These are phyloP conservation scores for Aquilaria agallochum DNA, from an alignment of 441 rosid genomes.

Conservation along the genomic window DNA sequence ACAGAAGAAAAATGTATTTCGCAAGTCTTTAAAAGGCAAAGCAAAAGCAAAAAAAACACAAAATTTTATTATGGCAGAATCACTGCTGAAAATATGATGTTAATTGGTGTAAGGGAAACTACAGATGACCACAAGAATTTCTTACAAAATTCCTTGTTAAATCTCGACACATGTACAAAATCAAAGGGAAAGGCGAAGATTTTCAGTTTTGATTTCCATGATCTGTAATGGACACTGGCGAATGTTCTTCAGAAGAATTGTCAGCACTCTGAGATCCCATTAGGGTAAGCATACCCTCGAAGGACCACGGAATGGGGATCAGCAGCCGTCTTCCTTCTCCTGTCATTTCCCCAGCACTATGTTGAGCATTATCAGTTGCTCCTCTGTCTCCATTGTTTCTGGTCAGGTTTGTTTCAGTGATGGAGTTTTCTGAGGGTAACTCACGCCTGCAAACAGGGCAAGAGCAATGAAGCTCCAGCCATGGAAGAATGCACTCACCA, in stretches of 20 bases:
- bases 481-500: conserved; percentile 55
- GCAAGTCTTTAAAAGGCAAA: too few relatives aligned
- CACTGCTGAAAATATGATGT: too few relatives aligned
- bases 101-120: too few relatives aligned
- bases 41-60: too few relatives aligned
- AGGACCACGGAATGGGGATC: conserved; percentile 38
- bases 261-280: conserved; percentile 26
- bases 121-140: too few relatives aligned
- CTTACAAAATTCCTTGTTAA: too few relatives aligned
- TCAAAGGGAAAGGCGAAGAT: not conserved
- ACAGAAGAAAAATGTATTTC: too few relatives aligned
- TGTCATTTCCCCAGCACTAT: not conserved
- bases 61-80: too few relatives aligned
- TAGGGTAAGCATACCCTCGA: conserved; percentile 29
- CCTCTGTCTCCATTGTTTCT: conserved; percentile 12
- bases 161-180: not conserved
- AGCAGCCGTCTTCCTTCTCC: conserved; percentile 24
- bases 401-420: conserved; percentile 25
- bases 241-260: conserved; percentile 13
- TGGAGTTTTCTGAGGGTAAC: conserved; percentile 54
- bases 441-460: conserved; percentile 81
- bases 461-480: conserved; percentile 81
- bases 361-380: conserved; percentile 8
- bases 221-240: conserved; percentile 9
- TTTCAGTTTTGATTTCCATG: conserved; percentile 24